Evolutionary conservation across 2,329 filamentous ascomycete genomes (phyloP).

Genomic region (Didymosphaeria variabile): DNA sequence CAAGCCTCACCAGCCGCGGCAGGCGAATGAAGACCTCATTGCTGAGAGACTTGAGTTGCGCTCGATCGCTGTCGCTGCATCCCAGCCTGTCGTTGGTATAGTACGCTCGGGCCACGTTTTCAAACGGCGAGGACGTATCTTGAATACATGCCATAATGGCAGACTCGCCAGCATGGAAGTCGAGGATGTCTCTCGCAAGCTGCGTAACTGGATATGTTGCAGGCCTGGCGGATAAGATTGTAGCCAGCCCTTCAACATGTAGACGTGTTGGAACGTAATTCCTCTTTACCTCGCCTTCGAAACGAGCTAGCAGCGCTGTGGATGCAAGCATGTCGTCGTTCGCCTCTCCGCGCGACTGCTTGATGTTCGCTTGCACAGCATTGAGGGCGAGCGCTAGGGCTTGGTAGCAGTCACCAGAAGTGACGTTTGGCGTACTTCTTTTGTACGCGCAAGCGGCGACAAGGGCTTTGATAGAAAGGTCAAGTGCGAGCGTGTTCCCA

Average conservation of each 20-base stretch:
- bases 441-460: conserved; percentile 28
- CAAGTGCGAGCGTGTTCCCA: conserved; percentile 25
- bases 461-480: conserved; percentile 27
- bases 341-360: conserved; percentile 21
- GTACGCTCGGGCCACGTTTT: conserved; percentile 21
- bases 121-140: conserved; percentile 24
- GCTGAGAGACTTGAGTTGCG: conserved; percentile 24
- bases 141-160: conserved; percentile 27
- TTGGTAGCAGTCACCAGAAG: conserved; percentile 27
- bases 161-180: conserved; percentile 28
- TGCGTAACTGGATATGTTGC: conserved; percentile 22
- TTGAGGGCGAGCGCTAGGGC: conserved; percentile 23
- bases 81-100: conserved; percentile 15
- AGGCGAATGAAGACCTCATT: conserved; percentile 28
- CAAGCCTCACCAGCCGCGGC: conserved; percentile 26
- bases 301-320: conserved; percentile 24
- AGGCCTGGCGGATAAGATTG: conserved; percentile 24
- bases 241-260: conserved; percentile 27
- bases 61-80: conserved; percentile 20
- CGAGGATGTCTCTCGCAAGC: conserved; percentile 28
- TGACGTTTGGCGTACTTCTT: conserved; percentile 23
- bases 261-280: conserved; percentile 23
- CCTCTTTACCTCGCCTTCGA: conserved; percentile 24
- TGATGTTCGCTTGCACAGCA: conserved; percentile 24
- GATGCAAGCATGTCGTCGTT: conserved; percentile 26